Conservation (phyloP, 305 asterid genomes). For the Ruellia speciosa region DNA sequence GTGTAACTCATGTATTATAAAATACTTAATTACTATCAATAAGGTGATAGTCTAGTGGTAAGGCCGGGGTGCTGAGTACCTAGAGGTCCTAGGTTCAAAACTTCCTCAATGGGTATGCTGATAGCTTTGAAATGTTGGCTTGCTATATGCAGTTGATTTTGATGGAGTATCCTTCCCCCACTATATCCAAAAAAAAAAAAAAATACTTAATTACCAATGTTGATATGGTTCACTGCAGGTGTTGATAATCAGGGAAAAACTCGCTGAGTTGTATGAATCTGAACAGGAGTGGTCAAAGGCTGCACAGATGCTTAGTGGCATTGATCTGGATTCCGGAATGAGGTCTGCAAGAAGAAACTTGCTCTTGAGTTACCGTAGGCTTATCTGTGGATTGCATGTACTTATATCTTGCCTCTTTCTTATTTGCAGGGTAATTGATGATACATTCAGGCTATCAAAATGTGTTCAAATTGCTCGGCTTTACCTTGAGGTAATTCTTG, state of each 20-base stretch:
- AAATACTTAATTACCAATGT: background rate
- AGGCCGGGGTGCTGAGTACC: too few relatives aligned
- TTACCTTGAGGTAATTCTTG: conserved; percentile 72
- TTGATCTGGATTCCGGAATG: conserved; percentile 97
- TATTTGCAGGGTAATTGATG: conserved; percentile 76
- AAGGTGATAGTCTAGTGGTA: too few relatives aligned
- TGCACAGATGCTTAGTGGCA: conserved; percentile 99
- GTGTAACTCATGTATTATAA: too few relatives aligned
- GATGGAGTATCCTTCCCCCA: too few relatives aligned
- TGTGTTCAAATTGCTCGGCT: conserved; percentile 95
- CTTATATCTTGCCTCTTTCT: conserved; percentile 6
- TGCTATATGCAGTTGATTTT: too few relatives aligned
- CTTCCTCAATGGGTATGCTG: too few relatives aligned
- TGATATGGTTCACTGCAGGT: conserved; percentile 40
- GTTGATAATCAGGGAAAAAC: conserved; percentile 81
- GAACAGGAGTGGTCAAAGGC: conserved; percentile 94
- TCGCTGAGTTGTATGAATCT: conserved; percentile 84
- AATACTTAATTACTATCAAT: too few relatives aligned
- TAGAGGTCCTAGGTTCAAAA: too few relatives aligned
- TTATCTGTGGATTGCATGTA: conserved; percentile 4
- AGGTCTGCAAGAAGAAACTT: conserved; percentile 40
- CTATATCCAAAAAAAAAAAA: too few relatives aligned
- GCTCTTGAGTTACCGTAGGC: conserved; percentile 12
- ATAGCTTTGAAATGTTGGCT: too few relatives aligned
- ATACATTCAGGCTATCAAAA: conserved; percentile 74